phyloP scores from a whole-genome alignment of 192 early-diverging fungal species.

The Coemansia sp. region DNA sequence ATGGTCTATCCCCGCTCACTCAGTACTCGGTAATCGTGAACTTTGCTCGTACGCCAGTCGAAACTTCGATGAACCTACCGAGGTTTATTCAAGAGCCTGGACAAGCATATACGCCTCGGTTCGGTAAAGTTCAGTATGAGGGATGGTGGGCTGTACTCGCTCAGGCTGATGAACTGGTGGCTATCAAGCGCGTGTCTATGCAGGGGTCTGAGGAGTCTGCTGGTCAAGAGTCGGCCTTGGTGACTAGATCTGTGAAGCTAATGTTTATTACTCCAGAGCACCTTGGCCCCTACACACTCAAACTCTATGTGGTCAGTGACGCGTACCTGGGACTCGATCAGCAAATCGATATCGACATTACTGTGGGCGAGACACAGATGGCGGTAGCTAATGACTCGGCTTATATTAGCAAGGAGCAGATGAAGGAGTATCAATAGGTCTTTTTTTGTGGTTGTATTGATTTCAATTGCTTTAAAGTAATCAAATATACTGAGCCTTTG shows the following conservation, averaged over 20 bases:
- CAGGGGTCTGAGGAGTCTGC: slow-evolving; percentile 38
- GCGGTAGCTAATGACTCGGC: slow-evolving; percentile 15
- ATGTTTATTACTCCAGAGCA: slow-evolving; percentile 69
- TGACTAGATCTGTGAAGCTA: slow-evolving; percentile 38
- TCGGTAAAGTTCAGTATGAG: slow-evolving; percentile 92
- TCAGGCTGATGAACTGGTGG: slow-evolving; percentile 73
- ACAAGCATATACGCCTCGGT: slow-evolving; percentile 79
- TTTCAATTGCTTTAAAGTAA: not conserved
- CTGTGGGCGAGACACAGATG: slow-evolving; percentile 42
- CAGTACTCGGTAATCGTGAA: slow-evolving; percentile 57
- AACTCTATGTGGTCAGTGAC: slow-evolving; percentile 72
- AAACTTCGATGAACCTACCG: slow-evolving; percentile 30
- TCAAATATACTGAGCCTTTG: not conserved
- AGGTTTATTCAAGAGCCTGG: slow-evolving; percentile 44
- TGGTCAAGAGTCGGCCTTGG: not conserved
- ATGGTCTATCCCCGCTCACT: slow-evolving; percentile 28
- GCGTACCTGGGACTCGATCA: slow-evolving; percentile 81
- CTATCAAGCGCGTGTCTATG: slow-evolving; percentile 79
- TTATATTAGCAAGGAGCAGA: slow-evolving; percentile 39
- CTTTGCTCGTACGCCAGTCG: slow-evolving; percentile 23
- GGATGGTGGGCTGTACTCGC: slow-evolving; percentile 93
- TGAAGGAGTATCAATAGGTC: slow-evolving; percentile 42
- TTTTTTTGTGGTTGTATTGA: not conserved
- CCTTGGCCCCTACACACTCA: slow-evolving; percentile 61
- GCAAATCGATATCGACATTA: slow-evolving; percentile 52